phyloP scores from a whole-genome alignment of 2,329 filamentous ascomycete genomes.

The Xylariaceae sp. region DNA sequence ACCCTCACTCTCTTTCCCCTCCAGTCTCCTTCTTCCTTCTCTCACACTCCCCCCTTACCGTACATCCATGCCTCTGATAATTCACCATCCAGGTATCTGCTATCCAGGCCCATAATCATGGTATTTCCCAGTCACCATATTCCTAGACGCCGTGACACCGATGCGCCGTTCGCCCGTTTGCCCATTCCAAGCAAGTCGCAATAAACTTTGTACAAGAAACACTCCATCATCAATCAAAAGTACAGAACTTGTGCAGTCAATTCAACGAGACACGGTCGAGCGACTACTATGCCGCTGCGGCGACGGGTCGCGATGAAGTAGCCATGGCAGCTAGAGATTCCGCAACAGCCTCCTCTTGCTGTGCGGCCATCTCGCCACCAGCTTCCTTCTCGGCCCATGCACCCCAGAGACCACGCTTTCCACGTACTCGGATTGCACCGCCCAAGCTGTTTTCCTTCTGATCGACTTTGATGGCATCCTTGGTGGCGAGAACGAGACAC shows the following conservation, averaged over 20 bases:
- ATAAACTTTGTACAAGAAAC: slow-evolving; percentile 33
- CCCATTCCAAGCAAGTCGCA: slow-evolving; percentile 27
- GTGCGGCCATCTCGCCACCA: slow-evolving; percentile 54
- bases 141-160: slow-evolving; percentile 24
- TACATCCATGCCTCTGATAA: slow-evolving; percentile 17
- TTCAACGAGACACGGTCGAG: neutral
- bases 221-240: slow-evolving; percentile 23
- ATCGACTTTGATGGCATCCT: slow-evolving; percentile 96
- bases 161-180: slow-evolving; percentile 29
- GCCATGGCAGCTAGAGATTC: slow-evolving; percentile 34
- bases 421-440: slow-evolving; percentile 73
- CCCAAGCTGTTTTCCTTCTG: slow-evolving; percentile 70
- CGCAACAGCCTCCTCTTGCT: slow-evolving; percentile 39
- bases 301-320: slow-evolving; percentile 30
- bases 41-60: slow-evolving; percentile 7
- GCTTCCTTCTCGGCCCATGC: slow-evolving; percentile 82
- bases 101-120: slow-evolving; percentile 31
- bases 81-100: slow-evolving; percentile 26
- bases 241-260: slow-evolving; percentile 10
- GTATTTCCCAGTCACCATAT: slow-evolving; percentile 30
- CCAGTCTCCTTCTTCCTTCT: neutral
- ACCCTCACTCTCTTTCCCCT: slow-evolving; percentile 2
- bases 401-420: slow-evolving; percentile 95
- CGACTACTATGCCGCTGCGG: slow-evolving; percentile 29
- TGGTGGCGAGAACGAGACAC: slow-evolving; percentile 88